A percentile compares a stretch with the other conserved stretches of the same genome.
phyloP scores from a whole-genome alignment of 768 basidiomycete species.

The Dictyophora rubrovolvata region DNA sequence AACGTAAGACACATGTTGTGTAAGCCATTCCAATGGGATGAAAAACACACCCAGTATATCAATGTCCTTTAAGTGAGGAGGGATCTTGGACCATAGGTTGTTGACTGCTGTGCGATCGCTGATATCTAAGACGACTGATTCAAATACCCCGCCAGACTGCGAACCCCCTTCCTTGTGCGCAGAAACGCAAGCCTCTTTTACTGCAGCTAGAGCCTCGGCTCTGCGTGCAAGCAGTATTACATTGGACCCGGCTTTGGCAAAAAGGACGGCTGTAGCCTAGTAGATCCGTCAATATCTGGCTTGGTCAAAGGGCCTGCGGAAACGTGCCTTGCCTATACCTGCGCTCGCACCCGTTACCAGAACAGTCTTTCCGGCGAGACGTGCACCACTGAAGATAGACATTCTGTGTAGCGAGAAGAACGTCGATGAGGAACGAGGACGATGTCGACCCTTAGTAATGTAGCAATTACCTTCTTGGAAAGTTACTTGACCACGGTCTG shows the following conservation, averaged over 20 bases:
- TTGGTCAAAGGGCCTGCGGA: conserved; percentile 3
- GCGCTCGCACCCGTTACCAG: conserved; percentile 84
- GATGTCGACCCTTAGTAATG: not conserved
- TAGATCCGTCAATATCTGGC: not conserved
- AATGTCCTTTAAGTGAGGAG: conserved; percentile 55
- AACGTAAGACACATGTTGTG: not conserved
- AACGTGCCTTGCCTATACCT: conserved; percentile 77
- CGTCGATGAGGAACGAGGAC: not conserved
- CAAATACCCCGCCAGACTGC: conserved; percentile 69
- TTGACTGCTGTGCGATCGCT: conserved; percentile 67
- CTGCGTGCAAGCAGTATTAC: conserved; percentile 79
- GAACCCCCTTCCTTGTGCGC: conserved; percentile 68
- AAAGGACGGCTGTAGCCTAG: conserved; percentile 80
- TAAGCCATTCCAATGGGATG: not conserved
- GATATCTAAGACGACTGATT: conserved; percentile 66
- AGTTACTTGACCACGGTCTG: not conserved
- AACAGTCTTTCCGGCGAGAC: conserved; percentile 75
- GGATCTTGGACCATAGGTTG: conserved; percentile 60
- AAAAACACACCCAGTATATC: conserved; percentile 67
- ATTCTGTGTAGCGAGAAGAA: conserved; percentile 25
- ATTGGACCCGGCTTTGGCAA: conserved; percentile 88
- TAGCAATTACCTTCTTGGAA: not conserved
- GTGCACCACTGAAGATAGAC: conserved; percentile 75
- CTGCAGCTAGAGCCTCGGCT: conserved; percentile 57
- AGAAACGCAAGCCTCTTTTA: conserved; percentile 52